Evolutionary conservation across 441 rosid genomes (phyloP), one percentile per base, ranked within the genome.

Genomic region (Eutrema salsugineum): DNA sequence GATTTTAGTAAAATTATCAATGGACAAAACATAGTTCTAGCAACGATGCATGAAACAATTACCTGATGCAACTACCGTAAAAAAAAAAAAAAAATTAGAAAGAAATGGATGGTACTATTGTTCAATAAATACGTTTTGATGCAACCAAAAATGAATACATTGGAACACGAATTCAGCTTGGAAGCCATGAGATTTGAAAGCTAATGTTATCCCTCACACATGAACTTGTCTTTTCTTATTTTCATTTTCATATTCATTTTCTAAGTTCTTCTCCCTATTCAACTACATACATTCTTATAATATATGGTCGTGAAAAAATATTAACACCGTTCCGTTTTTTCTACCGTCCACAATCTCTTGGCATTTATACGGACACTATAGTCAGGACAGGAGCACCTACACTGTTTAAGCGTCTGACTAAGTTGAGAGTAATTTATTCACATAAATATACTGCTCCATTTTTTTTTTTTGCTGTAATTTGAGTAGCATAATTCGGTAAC

Each of bases 211-310:
- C 60, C 70, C 48, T 49, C 27, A 35, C 75, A 76, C 75, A 69
- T 69, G 79, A 63, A 75, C 79, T 63, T 76, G 71, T 76, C 79
- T 63, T 38, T 50, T 56, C 8, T 55, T 42, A 12, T 73, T 73
- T 36, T 3, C 9, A 16, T 44, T 57, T 69, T 4, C 35, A 16
- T 44, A 46, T 69, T 4, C 35, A n/a, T 5, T 50, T 11, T 53
- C 24, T 17, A 8, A 1, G 8, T 3, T 50, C 16, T 50, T 24
- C 16, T 50, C 56, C 32, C 32, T 22, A 11, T 11, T 17, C 8
- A 16, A 17, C 10, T 19, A 47, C 38, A 20, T 24, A n/a, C 8
- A 48, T 14, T 10, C 59, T 47, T 28, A 6, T 8, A 27, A 38
- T 19, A n/a, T 56, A 57, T 40, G 27, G 49, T 39, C 43, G 46